Base-by-base conservation (phyloP, 495 filamentous ascomycete genomes). In the Bryoglossum gracile region DNA sequence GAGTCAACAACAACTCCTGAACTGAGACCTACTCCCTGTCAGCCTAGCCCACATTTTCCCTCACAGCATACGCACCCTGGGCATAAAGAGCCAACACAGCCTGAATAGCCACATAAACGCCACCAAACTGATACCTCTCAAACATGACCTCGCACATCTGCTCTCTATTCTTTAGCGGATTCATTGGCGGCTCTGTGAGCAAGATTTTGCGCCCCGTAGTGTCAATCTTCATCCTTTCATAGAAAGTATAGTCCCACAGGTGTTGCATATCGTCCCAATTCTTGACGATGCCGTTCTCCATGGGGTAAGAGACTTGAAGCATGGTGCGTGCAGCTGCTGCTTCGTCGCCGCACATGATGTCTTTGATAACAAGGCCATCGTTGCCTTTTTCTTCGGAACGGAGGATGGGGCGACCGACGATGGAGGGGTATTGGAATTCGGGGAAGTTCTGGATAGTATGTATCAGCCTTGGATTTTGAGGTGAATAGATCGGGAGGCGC, bases 261-360 rank as follows among this genome's bases (percentile, higher is more conserved):
- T 97, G 92, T 70, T 94, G 84, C 91, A 97, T 96, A 68, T 99
- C 94, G 59, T 97, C 92, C 94, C 94, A 99, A 58, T 84, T 87
- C 78, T 97, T 97, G 46, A 99, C 86, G 55, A 99, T 95, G 60
- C 92, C 92, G 68, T 97, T 97, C 65, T 97, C 94, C 92, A 99
- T 99, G 59, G 92, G 92, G 67, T 97, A 97, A 63, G 81, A 90
- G 59, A 99, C 92, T 62, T 99, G 94, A 43, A 99, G 79, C 88
- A 95, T 94, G 48, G 87, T 91, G 55, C 92, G 80, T 53, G 91
- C 92, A 22, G 87, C 89, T 9, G 92, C 89, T 22, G 92, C 92
- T 71, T 99, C 92, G 71, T 99, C 94, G 57, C 92, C 92, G 73
- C 89, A 95, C 92, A 99, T 99, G 61, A 99, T 96, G 75, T 99